Evolutionary conservation across 208 protist species (phyloP).

Genomic region (Acanthamoeba royreba): DNA sequence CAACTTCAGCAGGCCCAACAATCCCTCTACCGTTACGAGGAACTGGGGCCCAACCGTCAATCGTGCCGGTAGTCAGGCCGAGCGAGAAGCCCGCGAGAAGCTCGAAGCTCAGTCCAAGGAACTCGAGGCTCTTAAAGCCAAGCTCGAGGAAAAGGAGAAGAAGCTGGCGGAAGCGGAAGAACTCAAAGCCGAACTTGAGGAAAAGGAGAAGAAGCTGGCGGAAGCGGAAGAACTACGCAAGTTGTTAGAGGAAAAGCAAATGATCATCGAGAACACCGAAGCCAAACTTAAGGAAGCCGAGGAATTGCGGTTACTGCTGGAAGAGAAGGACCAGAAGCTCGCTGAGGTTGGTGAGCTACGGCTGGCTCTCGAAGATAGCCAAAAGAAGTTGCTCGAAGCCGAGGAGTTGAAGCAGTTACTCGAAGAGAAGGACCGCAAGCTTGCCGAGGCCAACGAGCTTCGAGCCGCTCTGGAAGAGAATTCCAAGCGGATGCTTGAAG

Average conservation of each 20-base stretch:
- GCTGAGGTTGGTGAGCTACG: neutral
- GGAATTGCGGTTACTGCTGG: neutral
- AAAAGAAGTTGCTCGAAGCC: neutral
- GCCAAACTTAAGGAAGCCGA: neutral
- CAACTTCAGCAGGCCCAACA: no score
- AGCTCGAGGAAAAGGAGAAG: neutral
- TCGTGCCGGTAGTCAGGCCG: no score
- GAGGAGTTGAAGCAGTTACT: neutral
- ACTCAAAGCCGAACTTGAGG: slow-evolving; percentile 2
- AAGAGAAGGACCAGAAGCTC: neutral
- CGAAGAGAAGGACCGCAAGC: neutral
- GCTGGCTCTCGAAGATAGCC: neutral
- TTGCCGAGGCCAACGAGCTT: neutral
- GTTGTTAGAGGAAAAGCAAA: neutral
- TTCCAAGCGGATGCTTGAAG: neutral
- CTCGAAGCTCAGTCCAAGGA: neutral
- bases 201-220: neutral
- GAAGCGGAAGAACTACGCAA: neutral
- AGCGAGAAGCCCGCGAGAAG: neutral
- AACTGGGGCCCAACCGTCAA: no score
- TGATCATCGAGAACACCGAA: slow-evolving; percentile 2
- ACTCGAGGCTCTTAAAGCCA: neutral
- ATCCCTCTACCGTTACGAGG: no score
- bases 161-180: neutral
- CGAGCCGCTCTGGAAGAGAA: neutral